Percentiles rank a stretch among this genome's conserved stretches.
Conservation (phyloP, 192 early-diverging fungal species). For the Linnemannia elongata region DNA sequence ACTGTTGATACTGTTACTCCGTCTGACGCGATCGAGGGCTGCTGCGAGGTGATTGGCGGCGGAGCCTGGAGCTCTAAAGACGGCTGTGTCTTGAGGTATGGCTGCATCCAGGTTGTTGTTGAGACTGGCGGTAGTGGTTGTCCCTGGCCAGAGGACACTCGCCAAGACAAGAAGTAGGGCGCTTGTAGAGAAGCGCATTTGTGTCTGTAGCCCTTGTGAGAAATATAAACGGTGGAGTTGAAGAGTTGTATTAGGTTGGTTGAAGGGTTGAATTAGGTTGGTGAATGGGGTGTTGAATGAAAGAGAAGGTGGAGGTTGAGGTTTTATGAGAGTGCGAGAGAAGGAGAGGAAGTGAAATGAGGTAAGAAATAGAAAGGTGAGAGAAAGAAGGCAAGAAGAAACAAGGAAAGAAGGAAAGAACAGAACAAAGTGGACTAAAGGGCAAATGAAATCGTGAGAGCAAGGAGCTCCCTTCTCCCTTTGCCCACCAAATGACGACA, state of each 20-base stretch:
- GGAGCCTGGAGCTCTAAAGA: neutral
- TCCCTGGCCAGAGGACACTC: neutral
- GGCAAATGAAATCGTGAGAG: neutral
- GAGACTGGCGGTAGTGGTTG: neutral
- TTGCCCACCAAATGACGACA: neutral
- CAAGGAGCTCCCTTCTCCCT: neutral
- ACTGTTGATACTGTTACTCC: neutral
- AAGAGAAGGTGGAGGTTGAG: neutral
- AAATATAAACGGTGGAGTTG: neutral
- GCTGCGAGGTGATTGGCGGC: neutral
- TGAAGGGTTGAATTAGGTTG: neutral
- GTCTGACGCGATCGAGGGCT: neutral
- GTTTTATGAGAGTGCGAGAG: neutral
- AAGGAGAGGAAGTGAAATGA: neutral
- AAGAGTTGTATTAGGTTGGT: neutral
- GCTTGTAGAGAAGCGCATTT: neutral
- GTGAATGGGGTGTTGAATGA: neutral
- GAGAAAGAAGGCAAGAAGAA: neutral
- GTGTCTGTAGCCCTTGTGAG: neutral
- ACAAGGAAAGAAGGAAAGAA: neutral
- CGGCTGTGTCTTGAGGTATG: neutral
- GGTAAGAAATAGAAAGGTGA: neutral
- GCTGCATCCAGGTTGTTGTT: neutral
- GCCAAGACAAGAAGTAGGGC: neutral
- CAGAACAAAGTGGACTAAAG: neutral